phyloP scores from a whole-genome alignment of 768 basidiomycete species.

The Leccinum incarnatum region DNA sequence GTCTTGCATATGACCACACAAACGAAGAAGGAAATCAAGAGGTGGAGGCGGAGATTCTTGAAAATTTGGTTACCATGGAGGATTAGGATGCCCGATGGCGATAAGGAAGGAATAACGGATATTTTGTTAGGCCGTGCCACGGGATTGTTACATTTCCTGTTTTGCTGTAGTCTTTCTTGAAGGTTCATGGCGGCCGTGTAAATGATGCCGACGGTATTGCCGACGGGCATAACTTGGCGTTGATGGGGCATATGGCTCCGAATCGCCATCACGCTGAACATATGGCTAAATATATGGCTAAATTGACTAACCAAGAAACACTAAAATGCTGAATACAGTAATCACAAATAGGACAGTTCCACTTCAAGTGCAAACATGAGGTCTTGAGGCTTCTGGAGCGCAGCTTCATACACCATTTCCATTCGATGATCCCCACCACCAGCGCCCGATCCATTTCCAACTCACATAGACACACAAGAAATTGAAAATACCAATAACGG shows the following conservation, averaged over 20 bases:
- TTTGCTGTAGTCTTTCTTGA: background rate
- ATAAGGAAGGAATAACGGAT: background rate
- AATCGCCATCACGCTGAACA: background rate
- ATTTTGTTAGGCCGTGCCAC: background rate
- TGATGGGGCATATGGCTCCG: too few species aligned
- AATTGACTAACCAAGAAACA: background rate
- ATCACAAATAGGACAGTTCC: background rate
- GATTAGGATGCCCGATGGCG: conserved; percentile 1
- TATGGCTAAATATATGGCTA: background rate
- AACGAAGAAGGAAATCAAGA: conserved; percentile 6
- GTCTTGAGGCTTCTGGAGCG: too few species aligned
- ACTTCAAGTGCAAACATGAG: background rate
- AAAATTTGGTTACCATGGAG: background rate
- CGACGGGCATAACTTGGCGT: too few species aligned
- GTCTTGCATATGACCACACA: background rate
- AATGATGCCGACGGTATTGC: too few species aligned
- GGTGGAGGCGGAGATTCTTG: background rate
- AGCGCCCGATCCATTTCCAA: conserved; percentile 57
- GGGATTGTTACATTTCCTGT: background rate
- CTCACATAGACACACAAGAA: conserved; percentile 64
- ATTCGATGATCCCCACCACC: conserved; percentile 15
- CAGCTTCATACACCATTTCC: conserved; percentile 16
- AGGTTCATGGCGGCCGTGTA: background rate
- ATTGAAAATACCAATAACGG: conserved; percentile 67
- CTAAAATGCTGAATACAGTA: background rate